These are phyloP conservation scores for Xylariaceae sp. DNA, from an alignment of 2,329 filamentous ascomycete genomes.

Conservation along the genomic window DNA sequence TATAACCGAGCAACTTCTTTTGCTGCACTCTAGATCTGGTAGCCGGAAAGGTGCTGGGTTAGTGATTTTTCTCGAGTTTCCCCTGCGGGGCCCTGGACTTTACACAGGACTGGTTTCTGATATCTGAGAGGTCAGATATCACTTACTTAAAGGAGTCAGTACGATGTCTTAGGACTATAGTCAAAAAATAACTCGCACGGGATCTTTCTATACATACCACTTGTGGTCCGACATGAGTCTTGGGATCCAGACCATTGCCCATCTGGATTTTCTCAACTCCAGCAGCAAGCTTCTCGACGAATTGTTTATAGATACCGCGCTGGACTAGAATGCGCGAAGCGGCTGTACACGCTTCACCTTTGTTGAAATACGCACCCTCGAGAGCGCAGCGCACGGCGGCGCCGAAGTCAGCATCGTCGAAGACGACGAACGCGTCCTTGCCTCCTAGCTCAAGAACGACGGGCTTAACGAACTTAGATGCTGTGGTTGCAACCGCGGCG, in stretches of 20 bases:
- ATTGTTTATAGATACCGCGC: constrained; percentile 80
- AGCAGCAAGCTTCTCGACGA: constrained; percentile 65
- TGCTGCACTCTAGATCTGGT: constrained; percentile 82
- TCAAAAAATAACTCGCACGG: too few relatives aligned
- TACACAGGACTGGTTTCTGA: too few relatives aligned
- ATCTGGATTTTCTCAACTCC: constrained; percentile 61
- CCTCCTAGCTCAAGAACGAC: constrained; percentile 75
- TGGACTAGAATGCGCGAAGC: constrained; percentile 81
- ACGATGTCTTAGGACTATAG: too few relatives aligned
- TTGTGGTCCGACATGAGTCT: constrained; percentile 84
- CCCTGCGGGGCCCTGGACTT: too few relatives aligned
- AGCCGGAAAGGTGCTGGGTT: too few relatives aligned
- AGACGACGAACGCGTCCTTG: constrained; percentile 76
- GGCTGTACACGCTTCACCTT: constrained; percentile 65
- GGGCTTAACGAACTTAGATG: constrained; percentile 73
- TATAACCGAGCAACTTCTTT: constrained; percentile 79
- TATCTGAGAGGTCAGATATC: too few relatives aligned
- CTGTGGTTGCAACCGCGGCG: constrained; percentile 57
- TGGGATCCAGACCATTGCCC: constrained; percentile 72
- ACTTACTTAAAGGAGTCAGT: too few relatives aligned
- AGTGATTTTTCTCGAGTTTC: too few relatives aligned
- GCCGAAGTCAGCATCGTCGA: constrained; percentile 72
- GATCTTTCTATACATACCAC: too few relatives aligned
- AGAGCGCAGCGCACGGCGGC: constrained; percentile 74
- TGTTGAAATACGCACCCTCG: constrained; percentile 62